Conservation (phyloP, 1,284 basidiomycete genomes). For the Rhodotorula glutinis region DNA sequence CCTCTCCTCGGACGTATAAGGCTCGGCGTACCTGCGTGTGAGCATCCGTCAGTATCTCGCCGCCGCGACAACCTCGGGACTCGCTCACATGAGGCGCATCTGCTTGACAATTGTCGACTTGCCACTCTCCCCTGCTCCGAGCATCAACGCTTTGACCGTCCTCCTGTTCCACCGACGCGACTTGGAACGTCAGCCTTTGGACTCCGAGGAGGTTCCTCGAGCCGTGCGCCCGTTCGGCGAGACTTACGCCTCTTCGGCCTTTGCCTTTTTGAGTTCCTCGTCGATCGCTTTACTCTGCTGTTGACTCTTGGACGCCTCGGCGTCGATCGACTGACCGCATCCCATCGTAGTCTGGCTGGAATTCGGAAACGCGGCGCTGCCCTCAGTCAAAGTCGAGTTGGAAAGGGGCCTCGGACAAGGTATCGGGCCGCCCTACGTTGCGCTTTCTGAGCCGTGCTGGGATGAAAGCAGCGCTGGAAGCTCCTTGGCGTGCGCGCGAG, state of each 20-base stretch:
- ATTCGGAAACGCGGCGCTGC: too few species aligned
- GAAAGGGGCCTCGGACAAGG: too few species aligned
- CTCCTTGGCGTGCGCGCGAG: too few species aligned
- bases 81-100: conserved; percentile 25
- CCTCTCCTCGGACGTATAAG: conserved; percentile 57
- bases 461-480: too few species aligned
- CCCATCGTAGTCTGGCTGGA: conserved; percentile 5
- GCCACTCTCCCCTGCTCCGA: conserved; percentile 47
- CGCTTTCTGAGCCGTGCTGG: too few species aligned
- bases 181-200: neutral
- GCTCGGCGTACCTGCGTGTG: conserved; percentile 18
- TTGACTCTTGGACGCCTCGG: neutral
- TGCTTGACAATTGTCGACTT: conserved; percentile 37
- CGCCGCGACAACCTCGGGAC: too few species aligned
- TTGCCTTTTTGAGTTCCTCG: conserved; percentile 3
- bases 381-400: too few species aligned
- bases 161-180: neutral
- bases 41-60: neutral
- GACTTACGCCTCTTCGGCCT: conserved; percentile 14
- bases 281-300: conserved; percentile 13
- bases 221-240: too few species aligned
- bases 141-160: conserved; percentile 26
- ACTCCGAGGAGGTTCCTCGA: too few species aligned
- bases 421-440: too few species aligned
- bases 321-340: conserved; percentile 19